A percentile compares a stretch with the other conserved stretches of the same genome.
phyloP scores from a whole-genome alignment of 1,284 basidiomycete species.

The Lentinula novae-zelandiae region DNA sequence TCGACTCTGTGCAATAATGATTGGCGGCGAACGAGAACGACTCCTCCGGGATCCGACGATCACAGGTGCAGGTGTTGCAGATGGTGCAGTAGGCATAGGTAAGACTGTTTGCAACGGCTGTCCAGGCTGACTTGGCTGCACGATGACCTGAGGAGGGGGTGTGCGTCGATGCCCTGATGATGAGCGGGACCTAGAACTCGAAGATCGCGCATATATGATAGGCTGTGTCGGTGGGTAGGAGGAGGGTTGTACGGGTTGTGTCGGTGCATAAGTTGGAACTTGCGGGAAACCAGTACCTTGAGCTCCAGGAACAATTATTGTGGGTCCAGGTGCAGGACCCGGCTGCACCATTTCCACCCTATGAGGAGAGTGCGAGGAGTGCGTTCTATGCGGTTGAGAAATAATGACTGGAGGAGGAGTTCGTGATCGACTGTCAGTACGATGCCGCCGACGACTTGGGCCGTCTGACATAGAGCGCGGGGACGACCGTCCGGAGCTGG shows the following conservation, averaged over 20 bases:
- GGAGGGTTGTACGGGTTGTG: background rate
- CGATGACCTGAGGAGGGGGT: constrained; percentile 1
- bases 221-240: background rate
- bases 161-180: background rate
- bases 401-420: constrained; percentile 11
- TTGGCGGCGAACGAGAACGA: background rate
- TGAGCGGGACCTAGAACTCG: constrained; percentile 10
- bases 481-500: background rate
- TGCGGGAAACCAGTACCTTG: background rate
- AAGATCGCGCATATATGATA: background rate
- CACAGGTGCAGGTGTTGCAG: background rate
- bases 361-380: too few species aligned
- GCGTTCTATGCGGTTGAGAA: too few species aligned
- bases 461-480: background rate
- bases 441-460: background rate
- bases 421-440: background rate
- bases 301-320: constrained; percentile 1
- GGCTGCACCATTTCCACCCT: background rate
- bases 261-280: background rate
- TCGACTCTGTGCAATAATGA: background rate
- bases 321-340: background rate
- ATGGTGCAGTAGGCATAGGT: background rate
- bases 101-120: background rate
- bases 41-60: background rate
- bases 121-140: background rate